phyloP scores from a whole-genome alignment of 495 filamentous ascomycete species.

The Echria macrotheca region DNA sequence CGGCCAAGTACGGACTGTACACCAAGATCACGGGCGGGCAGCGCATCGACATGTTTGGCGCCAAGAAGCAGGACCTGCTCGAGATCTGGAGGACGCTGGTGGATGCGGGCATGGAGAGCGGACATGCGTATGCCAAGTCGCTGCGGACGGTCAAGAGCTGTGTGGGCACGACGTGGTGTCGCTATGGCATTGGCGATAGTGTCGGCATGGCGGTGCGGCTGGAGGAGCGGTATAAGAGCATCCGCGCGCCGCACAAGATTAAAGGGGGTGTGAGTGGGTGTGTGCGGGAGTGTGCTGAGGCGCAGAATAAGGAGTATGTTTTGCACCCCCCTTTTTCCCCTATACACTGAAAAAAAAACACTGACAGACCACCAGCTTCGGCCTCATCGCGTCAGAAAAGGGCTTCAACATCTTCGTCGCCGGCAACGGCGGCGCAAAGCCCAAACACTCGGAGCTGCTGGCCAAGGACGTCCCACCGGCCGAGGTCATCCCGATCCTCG shows the following conservation, averaged over 20 bases:
- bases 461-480: conserved; percentile 86
- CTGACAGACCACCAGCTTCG: conserved; percentile 55
- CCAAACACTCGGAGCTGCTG: conserved; percentile 78
- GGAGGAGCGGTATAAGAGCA: conserved; percentile 92
- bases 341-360: conserved; percentile 11
- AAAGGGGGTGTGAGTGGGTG: conserved; percentile 92
- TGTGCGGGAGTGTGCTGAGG: conserved; percentile 91
- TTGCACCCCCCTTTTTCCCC: background rate
- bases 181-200: conserved; percentile 89
- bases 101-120: conserved; percentile 89
- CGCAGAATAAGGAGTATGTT: conserved; percentile 85
- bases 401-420: conserved; percentile 94
- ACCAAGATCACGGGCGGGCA: conserved; percentile 95
- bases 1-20: conserved; percentile 84
- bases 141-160: conserved; percentile 91
- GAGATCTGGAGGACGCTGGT: conserved; percentile 85
- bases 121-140: conserved; percentile 91
- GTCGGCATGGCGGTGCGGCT: conserved; percentile 94
- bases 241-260: conserved; percentile 87
- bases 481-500: conserved; percentile 79
- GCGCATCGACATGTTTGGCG: conserved; percentile 93
- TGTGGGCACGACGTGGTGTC: conserved; percentile 92
- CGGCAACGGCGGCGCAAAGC: conserved; percentile 89
- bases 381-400: conserved; percentile 89
- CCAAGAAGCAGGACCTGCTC: conserved; percentile 83